Evolutionary conservation across 2,329 filamentous ascomycete species (phyloP), one percentile per base, ranked within the genome.

Genomic region (Fusarium sp.): DNA sequence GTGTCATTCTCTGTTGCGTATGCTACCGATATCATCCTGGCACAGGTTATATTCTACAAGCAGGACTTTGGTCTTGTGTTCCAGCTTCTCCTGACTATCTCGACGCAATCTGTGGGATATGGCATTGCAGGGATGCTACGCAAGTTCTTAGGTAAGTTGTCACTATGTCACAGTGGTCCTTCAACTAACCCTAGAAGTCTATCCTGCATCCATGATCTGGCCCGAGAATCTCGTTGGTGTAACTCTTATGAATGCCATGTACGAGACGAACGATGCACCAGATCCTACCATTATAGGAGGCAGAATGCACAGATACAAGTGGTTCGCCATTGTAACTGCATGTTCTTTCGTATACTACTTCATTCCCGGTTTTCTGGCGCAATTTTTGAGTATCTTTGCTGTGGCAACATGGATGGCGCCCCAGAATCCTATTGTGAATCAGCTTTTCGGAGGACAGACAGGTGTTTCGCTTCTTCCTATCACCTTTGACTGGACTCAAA

Each of bases 401-500:
- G 92, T 93, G 77, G 85, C 89, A 16, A 93, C 92, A 1, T 94
- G 92, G 91, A 87, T 93, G 63, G 89, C 88, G 4, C 92, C 92
- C 1, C 85, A 93, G 55, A 93, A 89, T 66, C 84, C 89, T 0
- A 82, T 93, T 15, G 81, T 94, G 42, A 95, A 94, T 72, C 92
- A 94, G 78, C 77, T 94, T 3, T 94, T 94, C 73, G 92, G 92
- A 5, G 91, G 91, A 3, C 86, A 85, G 54, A 91, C 90, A 0
- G 92, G 92, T 0, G 71, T 94, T 7, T 92, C 90, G 0, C 77
- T 94, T 33, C 82, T 94, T 12, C 92, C 92, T 3, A 89, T 94
- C 36, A 93, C 91, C 0, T 93, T 94, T 77, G 92, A 94, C 83
- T 94, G 92, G 91, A 91, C 91, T 10, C 91, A 93, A 74, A 87